Percentiles rank a stretch among this genome's conserved stretches.
Evolutionary conservation across 306 rosid genomes (phyloP).

Genomic region (Pueraria montana): DNA sequence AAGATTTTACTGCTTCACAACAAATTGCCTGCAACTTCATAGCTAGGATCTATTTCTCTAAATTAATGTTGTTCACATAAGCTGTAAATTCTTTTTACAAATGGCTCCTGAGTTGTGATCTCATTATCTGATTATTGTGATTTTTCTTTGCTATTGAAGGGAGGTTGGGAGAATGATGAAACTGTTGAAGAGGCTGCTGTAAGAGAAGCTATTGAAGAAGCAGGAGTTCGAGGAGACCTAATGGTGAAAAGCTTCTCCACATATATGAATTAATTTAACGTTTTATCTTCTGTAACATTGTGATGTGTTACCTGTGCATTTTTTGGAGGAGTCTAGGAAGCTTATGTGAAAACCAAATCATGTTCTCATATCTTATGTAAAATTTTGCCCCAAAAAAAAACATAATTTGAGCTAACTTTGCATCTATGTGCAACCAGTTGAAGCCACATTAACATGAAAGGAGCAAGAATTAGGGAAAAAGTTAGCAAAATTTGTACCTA

Average conservation of each 20-base stretch:
- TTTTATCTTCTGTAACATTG: not conserved
- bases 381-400: not conserved
- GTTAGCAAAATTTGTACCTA: not conserved
- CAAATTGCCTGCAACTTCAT: not conserved
- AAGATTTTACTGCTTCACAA: conserved; percentile 7
- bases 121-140: conserved; percentile 38
- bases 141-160: conserved; percentile 53
- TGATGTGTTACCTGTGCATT: not conserved
- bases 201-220: conserved; percentile 84
- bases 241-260: conserved; percentile 53
- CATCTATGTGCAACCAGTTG: conserved; percentile 9
- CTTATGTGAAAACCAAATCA: conserved; percentile 12
- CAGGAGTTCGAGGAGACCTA: conserved; percentile 77
- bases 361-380: conserved; percentile 6
- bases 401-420: not conserved
- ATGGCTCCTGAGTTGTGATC: not conserved
- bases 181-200: conserved; percentile 76
- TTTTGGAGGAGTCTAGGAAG: conserved; percentile 38
- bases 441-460: not conserved
- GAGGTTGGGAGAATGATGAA: conserved; percentile 89
- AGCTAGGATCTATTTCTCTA: conserved; percentile 12
- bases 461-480: not conserved
- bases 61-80: not conserved
- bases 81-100: not conserved
- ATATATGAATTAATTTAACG: not conserved